Evolutionary conservation across 306 rosid species (phyloP).

Genomic region (Cucurbita maxima): DNA sequence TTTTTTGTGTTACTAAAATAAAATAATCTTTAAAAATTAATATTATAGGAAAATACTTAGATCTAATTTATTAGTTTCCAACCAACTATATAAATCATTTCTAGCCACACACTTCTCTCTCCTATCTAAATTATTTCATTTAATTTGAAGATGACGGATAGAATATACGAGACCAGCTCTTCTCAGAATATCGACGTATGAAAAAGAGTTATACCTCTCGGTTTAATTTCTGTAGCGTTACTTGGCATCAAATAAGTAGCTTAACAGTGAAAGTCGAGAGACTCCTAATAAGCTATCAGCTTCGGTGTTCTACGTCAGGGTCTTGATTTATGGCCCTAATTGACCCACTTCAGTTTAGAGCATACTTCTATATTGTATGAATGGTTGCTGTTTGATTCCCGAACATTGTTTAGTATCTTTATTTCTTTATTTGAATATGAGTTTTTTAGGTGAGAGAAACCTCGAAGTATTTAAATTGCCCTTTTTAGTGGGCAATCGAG

Average conservation of each 20-base stretch:
- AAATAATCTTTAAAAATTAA: not conserved
- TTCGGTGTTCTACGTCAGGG: rapidly evolving
- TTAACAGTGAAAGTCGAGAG: not conserved
- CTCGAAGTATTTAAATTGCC: not conserved
- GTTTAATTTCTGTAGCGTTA: not conserved
- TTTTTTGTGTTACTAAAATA: too few species aligned
- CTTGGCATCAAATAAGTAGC: not conserved
- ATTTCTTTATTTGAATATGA: not conserved
- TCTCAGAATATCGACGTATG: not conserved
- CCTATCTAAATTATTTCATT: not conserved
- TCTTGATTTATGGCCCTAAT: not conserved
- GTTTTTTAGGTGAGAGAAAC: not conserved
- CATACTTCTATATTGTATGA: not conserved
- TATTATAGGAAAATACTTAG: not conserved
- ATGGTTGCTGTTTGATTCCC: not conserved
- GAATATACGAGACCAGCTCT: not conserved
- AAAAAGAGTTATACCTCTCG: not conserved
- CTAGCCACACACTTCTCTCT: not conserved
- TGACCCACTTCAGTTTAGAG: not conserved
- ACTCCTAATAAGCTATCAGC: not conserved
- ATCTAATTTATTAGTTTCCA: not conserved
- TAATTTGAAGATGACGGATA: not conserved
- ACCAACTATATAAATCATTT: not conserved
- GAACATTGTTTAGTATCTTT: not conserved
- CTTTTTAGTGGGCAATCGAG: not conserved